Evolutionary conservation across 495 filamentous ascomycete species (phyloP).

Genomic region (Hypomontagnella submonticulosa): DNA sequence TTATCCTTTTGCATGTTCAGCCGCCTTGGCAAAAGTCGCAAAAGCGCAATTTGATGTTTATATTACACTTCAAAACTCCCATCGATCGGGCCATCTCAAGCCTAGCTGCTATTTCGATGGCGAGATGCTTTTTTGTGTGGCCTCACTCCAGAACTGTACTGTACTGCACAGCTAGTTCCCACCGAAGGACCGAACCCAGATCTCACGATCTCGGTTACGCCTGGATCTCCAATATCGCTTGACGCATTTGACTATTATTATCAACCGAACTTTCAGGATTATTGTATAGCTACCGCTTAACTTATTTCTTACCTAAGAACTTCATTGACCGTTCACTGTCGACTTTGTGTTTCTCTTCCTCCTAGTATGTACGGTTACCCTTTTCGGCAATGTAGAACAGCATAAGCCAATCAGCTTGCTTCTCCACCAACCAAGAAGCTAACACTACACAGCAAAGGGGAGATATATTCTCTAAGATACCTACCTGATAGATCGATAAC

Average conservation of each 20-base stretch:
- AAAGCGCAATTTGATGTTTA: conserved; percentile 34
- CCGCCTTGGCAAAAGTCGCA: conserved; percentile 43
- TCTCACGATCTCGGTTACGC: conserved; percentile 3
- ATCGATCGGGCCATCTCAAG: conserved; percentile 15
- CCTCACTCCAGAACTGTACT: background rate
- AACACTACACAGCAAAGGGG: background rate
- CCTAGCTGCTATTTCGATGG: conserved; percentile 19
- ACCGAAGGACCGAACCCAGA: conserved; percentile 18
- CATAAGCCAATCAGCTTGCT: conserved; percentile 32
- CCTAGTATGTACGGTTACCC: conserved; percentile 19
- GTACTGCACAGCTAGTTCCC: background rate
- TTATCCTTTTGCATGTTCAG: conserved; percentile 49
- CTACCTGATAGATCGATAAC: background rate
- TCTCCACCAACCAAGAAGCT: background rate
- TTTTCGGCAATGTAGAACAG: conserved; percentile 18
- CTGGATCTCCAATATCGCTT: background rate
- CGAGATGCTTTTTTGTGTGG: conserved; percentile 7
- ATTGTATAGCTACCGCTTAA: no score
- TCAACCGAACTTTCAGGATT: no score
- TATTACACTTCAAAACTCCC: conserved; percentile 32
- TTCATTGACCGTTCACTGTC: background rate
- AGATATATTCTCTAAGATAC: background rate
- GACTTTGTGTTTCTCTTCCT: no score
- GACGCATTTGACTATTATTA: no score
- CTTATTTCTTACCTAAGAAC: no score